phyloP scores from a whole-genome alignment of 768 basidiomycete genomes.

The Jaapia argillacea region DNA sequence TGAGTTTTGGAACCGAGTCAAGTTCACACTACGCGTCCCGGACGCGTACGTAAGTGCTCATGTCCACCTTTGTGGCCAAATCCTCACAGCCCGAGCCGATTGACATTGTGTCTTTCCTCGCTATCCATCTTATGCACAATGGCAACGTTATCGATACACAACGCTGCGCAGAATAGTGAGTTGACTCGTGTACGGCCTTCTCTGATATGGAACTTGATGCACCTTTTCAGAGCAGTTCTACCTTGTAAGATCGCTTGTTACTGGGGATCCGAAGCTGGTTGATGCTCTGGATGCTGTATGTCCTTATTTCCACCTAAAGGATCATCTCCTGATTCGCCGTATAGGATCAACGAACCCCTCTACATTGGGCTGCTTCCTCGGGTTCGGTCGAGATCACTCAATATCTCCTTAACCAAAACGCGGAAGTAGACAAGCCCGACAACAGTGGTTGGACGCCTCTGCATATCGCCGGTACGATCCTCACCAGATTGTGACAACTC shows the following conservation, averaged over 20 bases:
- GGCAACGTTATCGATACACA: conserved; percentile 36
- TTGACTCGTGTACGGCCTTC: conserved; percentile 1
- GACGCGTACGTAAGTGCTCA: too few species aligned
- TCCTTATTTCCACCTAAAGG: background rate
- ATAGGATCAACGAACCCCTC: conserved; percentile 69
- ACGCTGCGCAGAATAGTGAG: conserved; percentile 61
- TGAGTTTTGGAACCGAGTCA: too few species aligned
- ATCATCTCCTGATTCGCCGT: background rate
- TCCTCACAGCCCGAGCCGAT: too few species aligned
- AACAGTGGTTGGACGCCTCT: conserved; percentile 68
- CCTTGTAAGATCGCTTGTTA: conserved; percentile 54
- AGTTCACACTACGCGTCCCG: too few species aligned
- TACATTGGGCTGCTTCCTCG: conserved; percentile 81
- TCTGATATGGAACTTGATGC: background rate
- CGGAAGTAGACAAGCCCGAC: conserved; percentile 60
- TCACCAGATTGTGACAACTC: too few species aligned
- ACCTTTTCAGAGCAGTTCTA: conserved; percentile 52
- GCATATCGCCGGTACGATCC: conserved; percentile 59
- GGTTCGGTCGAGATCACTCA: conserved; percentile 58
- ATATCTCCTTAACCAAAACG: conserved; percentile 61
- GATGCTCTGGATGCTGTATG: conserved; percentile 53
- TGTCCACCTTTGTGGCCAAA: too few species aligned
- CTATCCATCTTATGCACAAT: too few species aligned
- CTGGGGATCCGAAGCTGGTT: conserved; percentile 50
- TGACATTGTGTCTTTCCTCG: too few species aligned